These are phyloP conservation scores for Ormosia semicastrata DNA, from an alignment of 306 rosid species.

Conservation along the genomic window DNA sequence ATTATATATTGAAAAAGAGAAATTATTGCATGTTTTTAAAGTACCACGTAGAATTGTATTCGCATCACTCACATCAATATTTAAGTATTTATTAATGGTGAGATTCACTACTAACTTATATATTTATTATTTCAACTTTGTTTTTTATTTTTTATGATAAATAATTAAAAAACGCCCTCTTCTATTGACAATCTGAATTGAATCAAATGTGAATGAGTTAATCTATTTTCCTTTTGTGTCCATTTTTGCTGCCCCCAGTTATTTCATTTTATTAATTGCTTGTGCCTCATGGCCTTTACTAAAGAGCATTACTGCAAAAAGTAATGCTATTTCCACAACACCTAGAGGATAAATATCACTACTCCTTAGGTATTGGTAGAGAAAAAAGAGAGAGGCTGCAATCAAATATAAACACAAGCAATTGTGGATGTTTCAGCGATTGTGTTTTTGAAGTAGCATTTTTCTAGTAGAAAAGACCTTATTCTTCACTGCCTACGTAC, in stretches of 20 bases:
- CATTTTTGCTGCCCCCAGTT: no score
- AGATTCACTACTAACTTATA: no score
- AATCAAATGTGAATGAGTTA: conserved; percentile 15
- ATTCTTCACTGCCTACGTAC: conserved; percentile 1
- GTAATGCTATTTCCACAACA: not conserved
- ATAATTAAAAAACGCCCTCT: conserved; percentile 23
- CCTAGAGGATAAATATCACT: not conserved
- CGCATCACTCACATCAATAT: no score
- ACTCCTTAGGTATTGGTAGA: not conserved
- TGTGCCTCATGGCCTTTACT: no score
- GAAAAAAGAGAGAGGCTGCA: not conserved
- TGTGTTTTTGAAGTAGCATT: not conserved
- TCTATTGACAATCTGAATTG: conserved; percentile 22
- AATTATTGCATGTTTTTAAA: no score
- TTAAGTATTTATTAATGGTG: no score
- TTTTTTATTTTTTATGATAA: no score
- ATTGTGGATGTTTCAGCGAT: not conserved
- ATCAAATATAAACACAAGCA: not conserved
- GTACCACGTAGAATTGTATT: no score
- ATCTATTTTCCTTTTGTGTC: not conserved
- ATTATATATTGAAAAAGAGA: no score
- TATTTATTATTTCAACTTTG: no score
- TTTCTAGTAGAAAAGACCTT: not conserved
- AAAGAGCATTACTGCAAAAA: not conserved
- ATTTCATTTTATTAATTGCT: no score